These are phyloP conservation scores for Pichia sp. DNA, from an alignment of 1,139 yeast genomes.

Conservation along the genomic window DNA sequence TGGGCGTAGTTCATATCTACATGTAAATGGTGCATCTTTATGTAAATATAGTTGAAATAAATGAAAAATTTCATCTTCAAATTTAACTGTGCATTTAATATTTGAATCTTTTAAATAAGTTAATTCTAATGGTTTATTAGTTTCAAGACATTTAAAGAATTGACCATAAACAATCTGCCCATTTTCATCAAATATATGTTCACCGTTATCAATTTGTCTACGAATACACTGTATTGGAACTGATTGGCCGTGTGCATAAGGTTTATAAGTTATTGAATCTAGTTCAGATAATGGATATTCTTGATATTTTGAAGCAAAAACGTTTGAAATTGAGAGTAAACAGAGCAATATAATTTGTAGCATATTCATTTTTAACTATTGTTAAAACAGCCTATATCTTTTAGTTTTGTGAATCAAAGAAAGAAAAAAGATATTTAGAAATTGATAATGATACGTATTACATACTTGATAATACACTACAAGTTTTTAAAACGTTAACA, in stretches of 20 bases:
- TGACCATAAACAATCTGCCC: slow-evolving; percentile 52
- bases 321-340: not conserved
- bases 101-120: slow-evolving; percentile 48
- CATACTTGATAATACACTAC: no score
- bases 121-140: slow-evolving; percentile 51
- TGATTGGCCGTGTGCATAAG: slow-evolving; percentile 39
- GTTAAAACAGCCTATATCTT: no score
- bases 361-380: no score
- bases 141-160: slow-evolving; percentile 61
- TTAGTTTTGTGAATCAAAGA: no score
- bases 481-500: no score
- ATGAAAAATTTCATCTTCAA: slow-evolving; percentile 66
- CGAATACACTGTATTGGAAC: slow-evolving; percentile 56
- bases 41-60: slow-evolving; percentile 69
- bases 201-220: slow-evolving; percentile 69
- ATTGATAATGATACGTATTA: no score
- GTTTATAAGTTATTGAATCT: slow-evolving; percentile 21
- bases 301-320: slow-evolving; percentile 19
- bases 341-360: not conserved
- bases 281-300: slow-evolving; percentile 23
- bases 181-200: slow-evolving; percentile 59
- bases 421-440: no score
- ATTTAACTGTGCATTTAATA: slow-evolving; percentile 53
- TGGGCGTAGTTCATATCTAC: slow-evolving; percentile 50
- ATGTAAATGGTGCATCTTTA: slow-evolving; percentile 70